phyloP scores from a whole-genome alignment of 2,329 filamentous ascomycete genomes.

The Incumbomyces lentus region DNA sequence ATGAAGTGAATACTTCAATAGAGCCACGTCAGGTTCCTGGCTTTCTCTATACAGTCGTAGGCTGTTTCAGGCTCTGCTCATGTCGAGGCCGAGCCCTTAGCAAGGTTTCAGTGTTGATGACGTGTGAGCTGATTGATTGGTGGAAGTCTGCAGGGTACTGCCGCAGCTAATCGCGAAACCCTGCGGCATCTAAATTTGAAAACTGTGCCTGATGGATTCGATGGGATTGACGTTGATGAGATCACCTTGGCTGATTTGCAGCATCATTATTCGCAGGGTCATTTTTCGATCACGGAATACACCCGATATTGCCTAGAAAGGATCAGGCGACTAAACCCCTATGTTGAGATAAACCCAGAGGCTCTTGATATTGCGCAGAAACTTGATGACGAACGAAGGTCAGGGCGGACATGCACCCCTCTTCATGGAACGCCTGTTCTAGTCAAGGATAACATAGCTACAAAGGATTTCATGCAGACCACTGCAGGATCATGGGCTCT shows the following conservation, averaged over 20 bases:
- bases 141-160: too few relatives aligned
- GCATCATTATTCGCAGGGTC: background rate
- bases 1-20: too few relatives aligned
- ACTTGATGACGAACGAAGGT: slow-evolving; percentile 21
- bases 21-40: too few relatives aligned
- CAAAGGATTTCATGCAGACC: slow-evolving; percentile 21
- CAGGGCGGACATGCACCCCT: slow-evolving; percentile 17
- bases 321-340: slow-evolving; percentile 14
- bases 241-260: background rate
- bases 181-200: too few relatives aligned
- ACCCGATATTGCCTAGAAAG: background rate
- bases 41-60: too few relatives aligned
- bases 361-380: slow-evolving; percentile 16
- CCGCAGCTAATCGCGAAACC: too few relatives aligned
- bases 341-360: slow-evolving; percentile 23
- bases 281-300: slow-evolving; percentile 1
- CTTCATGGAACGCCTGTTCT: slow-evolving; percentile 29
- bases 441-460: slow-evolving; percentile 26
- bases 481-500: slow-evolving; percentile 22
- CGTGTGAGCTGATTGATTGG: too few relatives aligned
- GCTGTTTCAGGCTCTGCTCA: too few relatives aligned
- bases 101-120: too few relatives aligned
- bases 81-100: too few relatives aligned
- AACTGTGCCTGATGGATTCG: too few relatives aligned
- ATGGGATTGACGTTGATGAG: background rate